Percentiles rank a stretch among this genome's conserved stretches.
phyloP scores from a whole-genome alignment of 225 moss, liverwort and hornwort genomes.

The Pleurozium schreberi region DNA sequence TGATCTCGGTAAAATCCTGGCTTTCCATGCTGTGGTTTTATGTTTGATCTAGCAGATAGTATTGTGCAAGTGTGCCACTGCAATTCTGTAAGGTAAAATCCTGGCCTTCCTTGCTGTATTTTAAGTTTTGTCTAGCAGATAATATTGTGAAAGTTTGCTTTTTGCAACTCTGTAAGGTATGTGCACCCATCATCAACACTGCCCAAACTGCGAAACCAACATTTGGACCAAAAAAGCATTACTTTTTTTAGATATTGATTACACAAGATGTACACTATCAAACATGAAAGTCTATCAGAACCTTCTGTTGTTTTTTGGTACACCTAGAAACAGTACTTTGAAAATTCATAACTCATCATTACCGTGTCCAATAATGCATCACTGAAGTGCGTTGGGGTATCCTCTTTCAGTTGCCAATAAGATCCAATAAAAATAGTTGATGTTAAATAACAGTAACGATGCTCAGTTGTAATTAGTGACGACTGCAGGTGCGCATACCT shows the following conservation, averaged over 20 bases:
- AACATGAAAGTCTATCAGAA: not conserved
- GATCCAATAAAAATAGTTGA: not conserved
- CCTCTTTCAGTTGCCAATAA: not conserved
- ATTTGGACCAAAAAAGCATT: not conserved
- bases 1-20: slow-evolving; percentile 56
- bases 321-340: not conserved
- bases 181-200: not conserved
- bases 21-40: not conserved
- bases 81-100: not conserved
- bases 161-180: not conserved
- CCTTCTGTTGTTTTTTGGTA: not conserved
- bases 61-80: not conserved
- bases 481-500: not conserved
- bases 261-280: not conserved
- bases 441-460: not conserved
- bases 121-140: not conserved
- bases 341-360: not conserved
- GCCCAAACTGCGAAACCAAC: not conserved
- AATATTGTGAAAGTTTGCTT: not conserved
- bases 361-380: not conserved
- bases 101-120: not conserved
- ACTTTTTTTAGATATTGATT: not conserved
- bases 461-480: too few relatives aligned
- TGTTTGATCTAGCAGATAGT: not conserved
- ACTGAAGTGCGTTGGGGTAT: not conserved